phyloP scores from a whole-genome alignment of 1,139 yeast species.

The Zygosaccharomyces pseudobailii region DNA sequence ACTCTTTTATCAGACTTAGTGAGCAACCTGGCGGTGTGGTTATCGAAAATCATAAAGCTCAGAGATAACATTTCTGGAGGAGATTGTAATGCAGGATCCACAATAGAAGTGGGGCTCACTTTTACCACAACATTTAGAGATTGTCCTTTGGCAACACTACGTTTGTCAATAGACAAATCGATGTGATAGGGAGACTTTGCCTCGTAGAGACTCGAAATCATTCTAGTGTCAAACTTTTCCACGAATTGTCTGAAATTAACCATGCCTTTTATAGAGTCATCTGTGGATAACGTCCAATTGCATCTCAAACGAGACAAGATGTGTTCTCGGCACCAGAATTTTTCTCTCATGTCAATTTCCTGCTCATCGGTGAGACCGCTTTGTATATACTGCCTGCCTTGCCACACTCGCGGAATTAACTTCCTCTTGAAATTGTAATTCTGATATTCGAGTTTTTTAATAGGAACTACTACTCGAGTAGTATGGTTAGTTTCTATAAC shows the following conservation, averaged over 20 bases:
- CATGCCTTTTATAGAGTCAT: constrained; percentile 15
- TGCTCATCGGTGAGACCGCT: constrained; percentile 52
- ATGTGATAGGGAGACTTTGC: constrained; percentile 20
- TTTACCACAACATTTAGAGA: constrained; percentile 7
- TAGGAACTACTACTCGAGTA: constrained; percentile 62
- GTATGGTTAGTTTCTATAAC: constrained; percentile 41
- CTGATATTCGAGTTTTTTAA: constrained; percentile 43
- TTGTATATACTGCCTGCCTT: constrained; percentile 70
- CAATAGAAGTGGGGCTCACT: constrained; percentile 11
- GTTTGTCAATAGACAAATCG: constrained; percentile 12
- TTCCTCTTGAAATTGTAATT: constrained; percentile 40
- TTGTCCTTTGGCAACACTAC: constrained; percentile 16
- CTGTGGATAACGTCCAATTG: constrained; percentile 45
- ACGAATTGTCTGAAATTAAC: constrained; percentile 28
- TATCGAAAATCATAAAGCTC: constrained; percentile 24
- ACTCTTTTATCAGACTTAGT: constrained; percentile 25
- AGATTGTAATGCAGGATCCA: constrained; percentile 10
- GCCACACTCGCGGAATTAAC: constrained; percentile 67
- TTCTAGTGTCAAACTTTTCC: constrained; percentile 23
- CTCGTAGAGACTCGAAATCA: constrained; percentile 23
- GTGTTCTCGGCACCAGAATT: constrained; percentile 77
- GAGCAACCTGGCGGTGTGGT: constrained; percentile 22
- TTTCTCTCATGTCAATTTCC: constrained; percentile 47
- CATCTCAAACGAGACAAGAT: constrained; percentile 59
- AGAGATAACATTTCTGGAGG: constrained; percentile 4